Evolutionary conservation across 2,329 filamentous ascomycete species (phyloP).

Genomic region (Sporothrix mexicana): DNA sequence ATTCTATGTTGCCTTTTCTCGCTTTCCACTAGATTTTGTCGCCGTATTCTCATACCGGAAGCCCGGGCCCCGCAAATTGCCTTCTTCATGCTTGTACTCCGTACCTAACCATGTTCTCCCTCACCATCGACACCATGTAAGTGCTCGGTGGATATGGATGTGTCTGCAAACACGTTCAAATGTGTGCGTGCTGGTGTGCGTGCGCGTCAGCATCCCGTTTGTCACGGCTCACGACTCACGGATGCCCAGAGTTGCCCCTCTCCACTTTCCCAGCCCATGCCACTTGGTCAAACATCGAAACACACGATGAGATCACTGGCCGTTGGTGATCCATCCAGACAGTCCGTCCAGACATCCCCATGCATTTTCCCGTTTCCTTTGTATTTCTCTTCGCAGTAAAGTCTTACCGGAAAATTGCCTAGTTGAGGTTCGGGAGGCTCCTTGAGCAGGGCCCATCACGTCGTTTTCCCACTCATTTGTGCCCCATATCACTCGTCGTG

Average conservation of each 20-base stretch:
- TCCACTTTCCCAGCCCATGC: not conserved
- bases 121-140: not conserved
- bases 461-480: not conserved
- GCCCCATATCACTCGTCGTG: not conserved
- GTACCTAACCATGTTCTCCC: too few relatives aligned
- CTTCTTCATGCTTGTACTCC: not conserved
- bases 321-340: constrained; percentile 13
- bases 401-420: not conserved
- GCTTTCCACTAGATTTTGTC: not conserved
- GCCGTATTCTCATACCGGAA: not conserved
- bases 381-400: not conserved
- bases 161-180: not conserved
- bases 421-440: constrained; percentile 13
- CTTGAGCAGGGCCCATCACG: constrained; percentile 25
- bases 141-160: not conserved
- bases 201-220: constrained; percentile 15
- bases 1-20: not conserved
- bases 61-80: constrained; percentile 14
- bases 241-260: constrained; percentile 10
- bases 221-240: not conserved
- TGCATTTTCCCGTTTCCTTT: not conserved
- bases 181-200: not conserved
- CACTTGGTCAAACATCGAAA: constrained; percentile 28
- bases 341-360: not conserved
- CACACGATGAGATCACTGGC: constrained; percentile 29